A percentile compares a stretch with the other conserved stretches of the same genome.
Conservation (phyloP, 1,284 basidiomycete species). For the Papiliotrema flavescens region DNA sequence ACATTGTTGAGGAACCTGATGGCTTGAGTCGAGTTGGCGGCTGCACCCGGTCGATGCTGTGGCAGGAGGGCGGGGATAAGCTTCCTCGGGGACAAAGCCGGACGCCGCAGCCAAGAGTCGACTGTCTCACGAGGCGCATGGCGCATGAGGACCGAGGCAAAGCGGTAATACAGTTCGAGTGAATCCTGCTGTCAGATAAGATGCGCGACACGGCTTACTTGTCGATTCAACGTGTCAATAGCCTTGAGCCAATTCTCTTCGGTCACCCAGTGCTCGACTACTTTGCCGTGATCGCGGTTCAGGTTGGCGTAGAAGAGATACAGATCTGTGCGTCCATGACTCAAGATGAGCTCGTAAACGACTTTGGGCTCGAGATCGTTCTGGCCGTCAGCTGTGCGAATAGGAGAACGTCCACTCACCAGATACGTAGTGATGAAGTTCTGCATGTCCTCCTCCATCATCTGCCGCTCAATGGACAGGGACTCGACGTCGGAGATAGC, state of each 20-base stretch:
- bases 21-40: conserved; percentile 64
- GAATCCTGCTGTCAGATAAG: conserved; percentile 54
- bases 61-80: conserved; percentile 88
- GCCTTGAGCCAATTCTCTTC: conserved; percentile 91
- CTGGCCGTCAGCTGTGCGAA: conserved; percentile 48
- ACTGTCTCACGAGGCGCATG: conserved; percentile 83
- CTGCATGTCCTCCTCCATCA: conserved; percentile 87
- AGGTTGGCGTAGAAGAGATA: conserved; percentile 84
- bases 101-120: conserved; percentile 84
- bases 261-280: conserved; percentile 88
- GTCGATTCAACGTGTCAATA: conserved; percentile 78
- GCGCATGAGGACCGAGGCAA: conserved; percentile 80
- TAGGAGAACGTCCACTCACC: conserved; percentile 53
- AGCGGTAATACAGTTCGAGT: conserved; percentile 89
- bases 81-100: conserved; percentile 71
- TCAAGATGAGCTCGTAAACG: conserved; percentile 86
- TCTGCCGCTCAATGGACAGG: conserved; percentile 69
- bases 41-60: conserved; percentile 55
- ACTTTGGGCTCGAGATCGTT: conserved; percentile 77
- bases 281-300: conserved; percentile 75
- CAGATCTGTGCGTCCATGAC: conserved; percentile 88
- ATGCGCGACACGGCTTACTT: conserved; percentile 55
- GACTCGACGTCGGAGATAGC: conserved; percentile 83
- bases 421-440: conserved; percentile 92
- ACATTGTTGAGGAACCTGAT: conserved; percentile 83